These are phyloP conservation scores for Leavenworthia alabamica DNA, from an alignment of 345 rosid species.

Conservation along the genomic window DNA sequence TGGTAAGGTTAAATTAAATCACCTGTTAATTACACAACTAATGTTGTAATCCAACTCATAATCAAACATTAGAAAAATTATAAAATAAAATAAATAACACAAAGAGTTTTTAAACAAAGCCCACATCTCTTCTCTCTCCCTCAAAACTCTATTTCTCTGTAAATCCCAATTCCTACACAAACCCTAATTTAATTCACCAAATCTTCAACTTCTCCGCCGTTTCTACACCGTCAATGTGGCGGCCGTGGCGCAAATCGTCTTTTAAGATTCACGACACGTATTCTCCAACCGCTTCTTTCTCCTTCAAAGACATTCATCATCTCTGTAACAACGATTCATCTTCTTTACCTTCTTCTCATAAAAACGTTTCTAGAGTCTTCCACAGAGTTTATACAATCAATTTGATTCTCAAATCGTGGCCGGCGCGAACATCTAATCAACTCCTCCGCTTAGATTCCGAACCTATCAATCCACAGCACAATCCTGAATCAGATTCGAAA, in stretches of 20 bases:
- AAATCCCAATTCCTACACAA: conserved; percentile 15
- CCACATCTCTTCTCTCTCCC: not conserved
- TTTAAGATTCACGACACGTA: conserved; percentile 39
- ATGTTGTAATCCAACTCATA: too few relatives aligned
- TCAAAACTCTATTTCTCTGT: conserved; percentile 19
- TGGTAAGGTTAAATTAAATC: too few relatives aligned
- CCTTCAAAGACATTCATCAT: conserved; percentile 64
- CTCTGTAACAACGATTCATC: conserved; percentile 47
- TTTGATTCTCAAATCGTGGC: conserved; percentile 47
- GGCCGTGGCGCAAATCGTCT: conserved; percentile 65
- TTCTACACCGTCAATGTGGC: conserved; percentile 71
- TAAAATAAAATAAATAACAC: too few relatives aligned
- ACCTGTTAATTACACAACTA: too few relatives aligned
- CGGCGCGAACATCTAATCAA: conserved; percentile 20
- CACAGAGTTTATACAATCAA: conserved; percentile 53
- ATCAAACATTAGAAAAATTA: too few relatives aligned
- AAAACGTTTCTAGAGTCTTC: conserved; percentile 37
- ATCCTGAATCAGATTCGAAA: too few relatives aligned
- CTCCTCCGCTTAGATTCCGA: too few relatives aligned
- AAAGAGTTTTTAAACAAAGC: conserved; percentile 11
- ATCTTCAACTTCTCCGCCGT: conserved; percentile 3
- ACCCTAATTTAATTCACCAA: conserved; percentile 19
- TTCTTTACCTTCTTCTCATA: conserved; percentile 20
- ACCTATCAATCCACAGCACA: too few relatives aligned
- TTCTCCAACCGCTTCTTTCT: conserved; percentile 39